Evolutionary conservation across 2,329 filamentous ascomycete genomes (phyloP), one percentile per base, ranked within the genome.

Genomic region (Gyromitra esculenta): DNA sequence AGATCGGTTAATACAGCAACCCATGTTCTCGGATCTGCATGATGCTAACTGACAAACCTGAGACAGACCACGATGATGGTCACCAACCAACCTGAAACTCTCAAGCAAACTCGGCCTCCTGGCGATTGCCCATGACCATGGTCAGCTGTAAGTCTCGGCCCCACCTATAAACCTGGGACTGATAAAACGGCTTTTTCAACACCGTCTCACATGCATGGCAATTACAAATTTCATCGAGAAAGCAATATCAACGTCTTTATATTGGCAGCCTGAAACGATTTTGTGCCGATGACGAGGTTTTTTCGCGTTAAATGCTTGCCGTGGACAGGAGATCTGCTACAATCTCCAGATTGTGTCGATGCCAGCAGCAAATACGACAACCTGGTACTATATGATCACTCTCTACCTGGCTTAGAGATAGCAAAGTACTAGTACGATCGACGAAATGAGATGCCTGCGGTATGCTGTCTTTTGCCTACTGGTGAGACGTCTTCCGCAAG

Each of bases 31-130:
- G 41, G 59, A n/a, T 18, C 45, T 52, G 63, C 63, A 54, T 66
- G 31, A 45, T 25, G 15, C n/a, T 50, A 57, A 59, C 31, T 37
- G 43, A 25, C 39, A 31, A 43, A 62, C n/a, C 39, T 63, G 60
- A 63, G 60, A 63, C 39, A 62, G 45, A 62, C 67, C 57, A 21
- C 57, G 35, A 43, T n/a, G n/a, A 62, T n/a, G 35, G n/a, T 18
- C 56, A 59, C 57, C n/a, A 25, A 39, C 66, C 11, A 37, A 60
- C 43, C 25, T 60, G 66, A 70, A 70, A 70, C 67, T 41, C 21
- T 37, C 11, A 25, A 39, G 9, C 50, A 50, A 31, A 13, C 62
- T 37, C 21, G 25, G 11, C n/a, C 21, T 39, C 15, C 48, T 31
- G 25, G 25, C 4, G 64, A 13, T 59, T 21, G 35, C 64, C 50